Evolutionary conservation across 768 basidiomycete genomes (phyloP).

Genomic region (Pisolithus microcarpus): DNA sequence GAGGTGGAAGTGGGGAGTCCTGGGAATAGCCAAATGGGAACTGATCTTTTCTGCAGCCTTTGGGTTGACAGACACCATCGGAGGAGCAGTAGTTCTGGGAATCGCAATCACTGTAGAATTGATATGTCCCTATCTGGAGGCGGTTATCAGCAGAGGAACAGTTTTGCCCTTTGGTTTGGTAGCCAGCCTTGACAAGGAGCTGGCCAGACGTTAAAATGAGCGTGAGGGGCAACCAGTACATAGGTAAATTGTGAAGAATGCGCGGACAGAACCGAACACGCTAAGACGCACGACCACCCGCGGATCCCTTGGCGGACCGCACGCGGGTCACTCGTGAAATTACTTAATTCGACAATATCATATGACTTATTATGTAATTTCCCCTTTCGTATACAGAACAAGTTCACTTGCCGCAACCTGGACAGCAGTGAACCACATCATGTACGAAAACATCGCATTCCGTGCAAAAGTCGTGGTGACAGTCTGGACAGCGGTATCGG

Average conservation of each 20-base stretch:
- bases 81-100: constrained; percentile 58
- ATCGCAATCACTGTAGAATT: constrained; percentile 76
- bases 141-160: constrained; percentile 56
- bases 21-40: constrained; percentile 64
- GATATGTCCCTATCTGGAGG: constrained; percentile 69
- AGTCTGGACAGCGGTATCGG: constrained; percentile 85
- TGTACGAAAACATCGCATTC: constrained; percentile 98
- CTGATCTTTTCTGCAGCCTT: constrained; percentile 69
- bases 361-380: no score
- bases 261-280: background rate
- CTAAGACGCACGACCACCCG: no score
- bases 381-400: background rate
- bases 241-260: constrained; percentile 1
- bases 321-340: no score
- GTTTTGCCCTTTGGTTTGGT: constrained; percentile 34
- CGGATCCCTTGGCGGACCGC: no score
- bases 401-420: constrained; percentile 63
- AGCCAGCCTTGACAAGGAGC: constrained; percentile 41
- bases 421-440: constrained; percentile 92
- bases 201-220: constrained; percentile 46
- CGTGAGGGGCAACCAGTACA: constrained; percentile 35
- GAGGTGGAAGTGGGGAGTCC: constrained; percentile 43
- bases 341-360: no score
- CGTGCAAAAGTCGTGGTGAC: constrained; percentile 80
- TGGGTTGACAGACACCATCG: constrained; percentile 48